Evolutionary conservation across 2,329 filamentous ascomycete genomes (phyloP).

Genomic region (Tolypocladium tundrense): DNA sequence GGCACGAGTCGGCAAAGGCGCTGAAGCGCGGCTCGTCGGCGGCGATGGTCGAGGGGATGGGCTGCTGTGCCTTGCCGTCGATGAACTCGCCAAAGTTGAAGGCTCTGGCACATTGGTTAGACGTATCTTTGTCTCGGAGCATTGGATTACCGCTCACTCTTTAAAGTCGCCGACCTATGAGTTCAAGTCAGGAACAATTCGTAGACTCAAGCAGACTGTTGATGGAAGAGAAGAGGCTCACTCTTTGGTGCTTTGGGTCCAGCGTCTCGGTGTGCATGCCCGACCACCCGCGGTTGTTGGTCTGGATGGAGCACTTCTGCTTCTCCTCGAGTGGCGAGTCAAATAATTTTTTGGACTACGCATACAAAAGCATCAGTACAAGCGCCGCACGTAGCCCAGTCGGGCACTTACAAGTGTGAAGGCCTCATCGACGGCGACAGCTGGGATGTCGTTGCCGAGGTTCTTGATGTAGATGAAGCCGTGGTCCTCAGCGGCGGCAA

Average conservation of each 20-base stretch:
- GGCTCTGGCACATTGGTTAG: conserved; percentile 41
- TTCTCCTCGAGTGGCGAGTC: conserved; percentile 60
- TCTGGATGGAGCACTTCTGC: conserved; percentile 60
- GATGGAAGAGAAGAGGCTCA: conserved; percentile 23
- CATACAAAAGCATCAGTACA: neutral
- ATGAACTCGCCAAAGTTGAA: conserved; percentile 85
- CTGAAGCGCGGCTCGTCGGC: conserved; percentile 50
- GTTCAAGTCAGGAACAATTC: neutral
- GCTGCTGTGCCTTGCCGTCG: conserved; percentile 61
- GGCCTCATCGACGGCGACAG: conserved; percentile 54
- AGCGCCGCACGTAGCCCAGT: too few species aligned
- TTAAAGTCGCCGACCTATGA: conserved; percentile 71
- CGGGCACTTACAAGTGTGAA: conserved; percentile 57
- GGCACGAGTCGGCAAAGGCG: conserved; percentile 61
- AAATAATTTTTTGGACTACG: conserved; percentile 61
- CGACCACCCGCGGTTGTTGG: conserved; percentile 81
- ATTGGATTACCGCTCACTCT: conserved; percentile 45
- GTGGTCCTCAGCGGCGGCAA: conserved; percentile 70
- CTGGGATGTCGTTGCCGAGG: conserved; percentile 56
- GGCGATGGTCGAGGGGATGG: conserved; percentile 56
- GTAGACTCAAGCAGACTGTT: neutral
- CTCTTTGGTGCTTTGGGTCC: conserved; percentile 73
- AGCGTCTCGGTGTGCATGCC: conserved; percentile 81
- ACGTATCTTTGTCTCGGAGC: neutral
- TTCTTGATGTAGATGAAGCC: conserved; percentile 88